Percentiles rank a stretch among this genome's conserved stretches.
These are phyloP conservation scores for Tolypocladium pustulatum DNA, from an alignment of 2,329 filamentous ascomycete genomes.

Conservation along the genomic window DNA sequence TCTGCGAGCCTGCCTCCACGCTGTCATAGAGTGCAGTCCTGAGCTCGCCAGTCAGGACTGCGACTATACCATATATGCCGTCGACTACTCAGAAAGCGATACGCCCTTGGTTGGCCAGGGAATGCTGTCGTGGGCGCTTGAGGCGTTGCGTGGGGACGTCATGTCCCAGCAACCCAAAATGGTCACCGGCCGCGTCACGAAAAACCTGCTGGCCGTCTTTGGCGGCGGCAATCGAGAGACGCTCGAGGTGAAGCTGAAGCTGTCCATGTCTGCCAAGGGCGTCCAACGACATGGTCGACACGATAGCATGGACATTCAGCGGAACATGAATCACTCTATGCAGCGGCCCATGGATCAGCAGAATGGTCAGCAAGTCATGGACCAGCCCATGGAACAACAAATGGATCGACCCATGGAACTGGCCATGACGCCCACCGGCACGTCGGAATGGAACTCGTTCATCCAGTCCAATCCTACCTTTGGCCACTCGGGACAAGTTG, in stretches of 20 bases:
- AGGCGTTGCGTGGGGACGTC: conserved; percentile 23
- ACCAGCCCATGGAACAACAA: conserved; percentile 3
- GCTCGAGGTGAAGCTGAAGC: conserved; percentile 81
- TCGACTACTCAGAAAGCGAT: conserved; percentile 93
- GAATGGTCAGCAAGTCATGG: conserved; percentile 6
- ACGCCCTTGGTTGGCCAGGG: conserved; percentile 90
- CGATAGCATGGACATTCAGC: conserved; percentile 10
- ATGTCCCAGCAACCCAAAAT: conserved; percentile 52
- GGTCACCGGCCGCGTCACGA: conserved; percentile 83
- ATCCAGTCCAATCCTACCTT: conserved; percentile 57
- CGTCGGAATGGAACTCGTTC: conserved; percentile 69
- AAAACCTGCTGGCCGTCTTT: conserved; percentile 76
- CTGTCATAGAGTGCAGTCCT: conserved; percentile 68
- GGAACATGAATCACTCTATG: conserved; percentile 8
- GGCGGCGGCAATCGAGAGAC: conserved; percentile 76
- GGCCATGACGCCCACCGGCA: conserved; percentile 45
- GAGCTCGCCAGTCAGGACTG: conserved; percentile 61
- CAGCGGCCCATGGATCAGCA: conserved; percentile 10
- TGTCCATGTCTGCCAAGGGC: conserved; percentile 63
- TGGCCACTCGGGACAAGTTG: conserved; percentile 22
- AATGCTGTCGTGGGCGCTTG: conserved; percentile 78
- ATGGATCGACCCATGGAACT: conserved; percentile 18
- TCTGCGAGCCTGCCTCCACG: conserved; percentile 75
- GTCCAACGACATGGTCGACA: conserved; percentile 20
- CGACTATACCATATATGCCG: conserved; percentile 95